These are phyloP conservation scores for Venturia effusa DNA, from an alignment of 2,329 filamentous ascomycete genomes.

Conservation along the genomic window DNA sequence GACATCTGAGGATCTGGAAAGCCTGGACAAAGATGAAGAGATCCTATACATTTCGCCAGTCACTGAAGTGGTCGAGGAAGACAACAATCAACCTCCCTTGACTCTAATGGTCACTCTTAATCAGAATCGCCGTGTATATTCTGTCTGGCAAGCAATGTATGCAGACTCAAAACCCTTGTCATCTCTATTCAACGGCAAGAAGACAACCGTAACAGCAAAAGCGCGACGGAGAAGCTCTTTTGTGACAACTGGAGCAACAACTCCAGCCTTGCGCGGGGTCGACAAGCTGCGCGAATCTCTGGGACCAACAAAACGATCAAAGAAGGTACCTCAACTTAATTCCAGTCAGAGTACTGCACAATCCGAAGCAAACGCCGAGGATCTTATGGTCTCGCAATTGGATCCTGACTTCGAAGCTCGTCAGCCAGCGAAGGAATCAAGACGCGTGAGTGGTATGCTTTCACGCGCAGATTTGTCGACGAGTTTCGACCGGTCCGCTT, in stretches of 20 bases:
- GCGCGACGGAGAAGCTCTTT: constrained; percentile 56
- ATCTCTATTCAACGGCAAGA: constrained; percentile 10
- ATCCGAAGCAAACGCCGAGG: constrained; percentile 20
- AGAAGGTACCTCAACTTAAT: constrained; percentile 6
- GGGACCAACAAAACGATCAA: constrained; percentile 34
- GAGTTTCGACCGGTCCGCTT: constrained; percentile 70
- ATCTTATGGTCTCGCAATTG: constrained; percentile 37
- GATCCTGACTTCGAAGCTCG: constrained; percentile 40
- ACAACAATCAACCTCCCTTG: constrained; percentile 38
- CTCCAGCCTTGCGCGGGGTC: constrained; percentile 53
- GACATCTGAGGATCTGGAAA: constrained; percentile 15
- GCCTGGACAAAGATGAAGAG: constrained; percentile 65
- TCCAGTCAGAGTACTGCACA: constrained; percentile 7
- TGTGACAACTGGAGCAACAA: constrained; percentile 64
- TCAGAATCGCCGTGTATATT: constrained; percentile 63
- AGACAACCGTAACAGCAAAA: constrained; percentile 29
- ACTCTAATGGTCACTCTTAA: constrained; percentile 75
- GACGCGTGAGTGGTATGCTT: constrained; percentile 83
- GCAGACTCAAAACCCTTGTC: constrained; percentile 52
- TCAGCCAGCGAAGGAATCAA: constrained; percentile 48
- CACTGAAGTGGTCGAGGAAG: constrained; percentile 41
- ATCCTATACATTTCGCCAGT: constrained; percentile 70
- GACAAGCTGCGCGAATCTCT: constrained; percentile 68
- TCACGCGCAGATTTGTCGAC: constrained; percentile 79
- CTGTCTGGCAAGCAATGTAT: constrained; percentile 75